Conservation (phyloP, 2,329 filamentous ascomycete genomes). For the Helotiales sp. region DNA sequence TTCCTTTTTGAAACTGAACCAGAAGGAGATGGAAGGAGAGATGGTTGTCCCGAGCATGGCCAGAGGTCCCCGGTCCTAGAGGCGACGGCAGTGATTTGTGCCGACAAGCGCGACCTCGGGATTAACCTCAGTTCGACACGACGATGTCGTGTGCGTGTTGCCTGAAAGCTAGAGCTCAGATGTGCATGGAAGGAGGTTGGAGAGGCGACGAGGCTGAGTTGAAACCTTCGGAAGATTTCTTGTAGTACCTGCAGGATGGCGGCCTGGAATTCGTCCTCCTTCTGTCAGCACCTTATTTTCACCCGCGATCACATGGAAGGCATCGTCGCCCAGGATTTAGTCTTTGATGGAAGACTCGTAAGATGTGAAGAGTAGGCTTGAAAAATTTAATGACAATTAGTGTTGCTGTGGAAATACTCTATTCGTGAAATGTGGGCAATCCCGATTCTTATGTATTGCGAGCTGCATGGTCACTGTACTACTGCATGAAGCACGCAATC, state of each 20-base stretch:
- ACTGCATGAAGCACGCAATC: neutral
- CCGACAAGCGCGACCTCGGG: no score
- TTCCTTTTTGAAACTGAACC: neutral
- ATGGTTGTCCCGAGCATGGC: neutral
- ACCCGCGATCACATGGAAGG: no score
- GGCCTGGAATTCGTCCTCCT: neutral
- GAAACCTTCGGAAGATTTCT: neutral
- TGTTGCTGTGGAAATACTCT: no score
- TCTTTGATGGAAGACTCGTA: no score
- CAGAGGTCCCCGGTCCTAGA: no score
- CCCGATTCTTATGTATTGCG: neutral
- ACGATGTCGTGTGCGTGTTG: no score
- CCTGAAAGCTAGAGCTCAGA: no score
- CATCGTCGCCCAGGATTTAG: no score
- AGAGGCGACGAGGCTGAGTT: neutral
- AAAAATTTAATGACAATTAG: no score
- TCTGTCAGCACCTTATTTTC: neutral
- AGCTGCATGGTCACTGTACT: neutral
- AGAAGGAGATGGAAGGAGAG: neutral
- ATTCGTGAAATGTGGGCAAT: neutral
- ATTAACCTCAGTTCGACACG: no score
- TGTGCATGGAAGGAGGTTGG: neutral
- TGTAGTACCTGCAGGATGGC: neutral
- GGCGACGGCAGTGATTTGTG: neutral
- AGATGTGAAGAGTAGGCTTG: no score